These are phyloP conservation scores for Apiospora saccharicola DNA, from an alignment of 2,329 filamentous ascomycete genomes.

Conservation along the genomic window DNA sequence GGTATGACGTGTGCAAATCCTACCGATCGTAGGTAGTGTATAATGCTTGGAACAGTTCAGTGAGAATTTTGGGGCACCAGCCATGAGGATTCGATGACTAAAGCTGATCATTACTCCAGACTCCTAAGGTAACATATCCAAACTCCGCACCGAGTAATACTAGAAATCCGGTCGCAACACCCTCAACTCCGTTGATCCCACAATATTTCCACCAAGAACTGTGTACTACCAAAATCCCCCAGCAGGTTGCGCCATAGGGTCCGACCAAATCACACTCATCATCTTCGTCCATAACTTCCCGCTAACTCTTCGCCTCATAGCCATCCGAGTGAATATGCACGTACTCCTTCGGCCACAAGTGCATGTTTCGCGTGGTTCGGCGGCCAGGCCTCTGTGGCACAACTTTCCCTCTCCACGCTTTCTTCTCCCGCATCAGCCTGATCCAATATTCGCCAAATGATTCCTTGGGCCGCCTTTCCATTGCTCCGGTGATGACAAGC, in stretches of 20 bases:
- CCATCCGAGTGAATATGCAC: conserved; percentile 27
- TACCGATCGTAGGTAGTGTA: neutral
- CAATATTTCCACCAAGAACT: neutral
- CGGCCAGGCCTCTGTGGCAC: conserved; percentile 21
- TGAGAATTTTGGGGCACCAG: neutral
- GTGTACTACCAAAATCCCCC: neutral
- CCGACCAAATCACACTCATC: too few species aligned
- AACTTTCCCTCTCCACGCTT: conserved; percentile 21
- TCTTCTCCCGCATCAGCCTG: conserved; percentile 22
- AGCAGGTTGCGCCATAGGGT: too few species aligned
- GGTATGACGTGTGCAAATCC: neutral
- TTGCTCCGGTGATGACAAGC: conserved; percentile 23
- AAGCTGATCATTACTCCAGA: neutral
- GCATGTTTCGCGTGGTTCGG: conserved; percentile 26
- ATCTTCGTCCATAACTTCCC: neutral
- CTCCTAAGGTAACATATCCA: neutral
- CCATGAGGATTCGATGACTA: too few species aligned
- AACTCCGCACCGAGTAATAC: neutral
- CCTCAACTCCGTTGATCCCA: neutral
- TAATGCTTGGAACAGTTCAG: neutral
- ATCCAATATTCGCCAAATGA: conserved; percentile 27
- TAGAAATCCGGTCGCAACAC: neutral
- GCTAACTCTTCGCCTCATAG: neutral
- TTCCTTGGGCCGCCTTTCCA: conserved; percentile 25
- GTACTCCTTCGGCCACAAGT: conserved; percentile 23